Percentiles rank a stretch among this genome's conserved stretches.
Evolutionary conservation across 1,139 yeast species (phyloP).

Genomic region (Taphrina betulina): DNA sequence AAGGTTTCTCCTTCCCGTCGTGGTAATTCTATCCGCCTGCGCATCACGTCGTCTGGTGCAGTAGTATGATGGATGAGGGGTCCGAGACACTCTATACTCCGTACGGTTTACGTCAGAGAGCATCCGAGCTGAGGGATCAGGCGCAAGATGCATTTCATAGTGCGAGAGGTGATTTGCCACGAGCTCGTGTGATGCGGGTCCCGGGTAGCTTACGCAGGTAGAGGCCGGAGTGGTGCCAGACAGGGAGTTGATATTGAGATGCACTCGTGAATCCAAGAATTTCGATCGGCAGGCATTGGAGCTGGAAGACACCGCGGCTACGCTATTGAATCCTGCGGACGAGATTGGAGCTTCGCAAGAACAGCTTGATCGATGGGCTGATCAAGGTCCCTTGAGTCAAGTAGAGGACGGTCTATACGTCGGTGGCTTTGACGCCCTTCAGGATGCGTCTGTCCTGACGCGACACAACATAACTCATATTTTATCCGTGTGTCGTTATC

Average conservation of each 20-base stretch:
- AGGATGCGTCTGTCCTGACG: slow-evolving; percentile 29
- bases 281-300: slow-evolving; percentile 2
- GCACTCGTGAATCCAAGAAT: slow-evolving; percentile 2
- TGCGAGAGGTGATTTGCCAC: not conserved
- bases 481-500: slow-evolving; percentile 32
- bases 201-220: no score
- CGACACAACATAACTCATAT: slow-evolving; percentile 35
- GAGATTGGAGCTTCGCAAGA: not conserved
- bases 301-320: not conserved
- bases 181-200: no score
- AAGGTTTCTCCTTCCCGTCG: no score
- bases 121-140: not conserved
- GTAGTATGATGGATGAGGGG: no score
- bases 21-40: no score
- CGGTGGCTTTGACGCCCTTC: slow-evolving; percentile 32
- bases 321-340: not conserved
- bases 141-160: slow-evolving; percentile 10
- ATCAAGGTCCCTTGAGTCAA: not conserved
- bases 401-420: slow-evolving; percentile 14
- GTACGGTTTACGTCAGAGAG: no score
- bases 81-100: no score
- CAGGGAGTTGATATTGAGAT: not conserved
- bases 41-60: no score
- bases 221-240: slow-evolving; percentile 6
- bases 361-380: not conserved